Evolutionary conservation across 345 rosid genomes (phyloP).

Genomic region (Capsella bursapastoris): DNA sequence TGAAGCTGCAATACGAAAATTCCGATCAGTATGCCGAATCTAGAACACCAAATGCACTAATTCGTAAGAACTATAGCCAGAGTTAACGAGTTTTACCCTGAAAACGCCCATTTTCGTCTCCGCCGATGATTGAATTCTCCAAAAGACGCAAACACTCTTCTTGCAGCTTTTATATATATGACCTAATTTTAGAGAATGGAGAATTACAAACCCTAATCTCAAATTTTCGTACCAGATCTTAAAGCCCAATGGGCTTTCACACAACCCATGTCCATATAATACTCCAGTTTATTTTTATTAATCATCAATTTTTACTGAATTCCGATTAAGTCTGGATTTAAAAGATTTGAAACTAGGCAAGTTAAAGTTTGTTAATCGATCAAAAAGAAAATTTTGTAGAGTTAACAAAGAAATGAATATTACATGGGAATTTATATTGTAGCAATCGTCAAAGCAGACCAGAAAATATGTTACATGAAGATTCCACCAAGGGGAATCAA

Average conservation of each 20-base stretch:
- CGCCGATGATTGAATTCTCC: conserved; percentile 32
- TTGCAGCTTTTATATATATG: conserved; percentile 1
- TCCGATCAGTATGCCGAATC: background rate
- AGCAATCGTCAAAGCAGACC: background rate
- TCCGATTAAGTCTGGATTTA: too few species aligned
- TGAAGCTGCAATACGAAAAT: conserved; percentile 50
- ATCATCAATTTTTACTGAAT: background rate
- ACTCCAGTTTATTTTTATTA: background rate
- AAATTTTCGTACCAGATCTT: background rate
- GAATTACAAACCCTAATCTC: conserved; percentile 33
- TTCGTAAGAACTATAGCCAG: background rate
- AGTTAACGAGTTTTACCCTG: conserved; percentile 40
- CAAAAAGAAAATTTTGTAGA: background rate
- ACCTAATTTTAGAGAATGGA: background rate
- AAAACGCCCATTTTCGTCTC: conserved; percentile 46
- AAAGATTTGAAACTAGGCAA: too few species aligned
- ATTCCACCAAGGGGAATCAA: conserved; percentile 24
- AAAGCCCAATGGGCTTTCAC: conserved; percentile 36
- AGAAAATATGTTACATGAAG: conserved; percentile 22
- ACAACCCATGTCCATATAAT: background rate
- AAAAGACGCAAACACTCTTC: background rate
- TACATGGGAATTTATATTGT: background rate
- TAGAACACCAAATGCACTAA: background rate
- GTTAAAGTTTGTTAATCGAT: too few species aligned
- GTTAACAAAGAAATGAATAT: background rate